Conservation (phyloP, 371 early-diverging fungal species). For the Sporodiniella umbellata region DNA sequence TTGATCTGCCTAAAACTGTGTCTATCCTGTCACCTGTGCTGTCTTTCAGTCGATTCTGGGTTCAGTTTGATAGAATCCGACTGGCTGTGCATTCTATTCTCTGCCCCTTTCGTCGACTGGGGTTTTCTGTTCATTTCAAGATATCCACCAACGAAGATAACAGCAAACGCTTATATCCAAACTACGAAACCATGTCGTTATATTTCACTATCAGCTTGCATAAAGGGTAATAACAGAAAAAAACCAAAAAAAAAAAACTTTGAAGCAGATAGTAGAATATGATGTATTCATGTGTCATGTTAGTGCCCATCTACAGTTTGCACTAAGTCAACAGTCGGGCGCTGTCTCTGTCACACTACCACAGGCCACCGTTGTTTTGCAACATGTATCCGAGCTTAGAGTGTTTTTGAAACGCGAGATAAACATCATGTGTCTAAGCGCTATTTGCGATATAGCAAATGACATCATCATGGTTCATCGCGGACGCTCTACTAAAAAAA, state of each 20-base stretch:
- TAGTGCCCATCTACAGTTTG: constrained; percentile 30
- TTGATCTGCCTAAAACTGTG: constrained; percentile 20
- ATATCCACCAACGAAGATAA: constrained; percentile 2
- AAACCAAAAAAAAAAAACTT: too few relatives aligned
- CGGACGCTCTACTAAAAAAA: constrained; percentile 12
- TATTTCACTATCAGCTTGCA: constrained; percentile 30
- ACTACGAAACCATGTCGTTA: constrained; percentile 26
- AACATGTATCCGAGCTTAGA: constrained; percentile 41
- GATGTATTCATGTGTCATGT: constrained; percentile 4
- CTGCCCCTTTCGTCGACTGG: constrained; percentile 31
- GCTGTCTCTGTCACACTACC: constrained; percentile 39
- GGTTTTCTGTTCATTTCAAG: constrained; percentile 36
- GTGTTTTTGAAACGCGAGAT: constrained; percentile 42
- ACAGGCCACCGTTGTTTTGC: constrained; percentile 38
- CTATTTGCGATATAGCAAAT: constrained; percentile 46
- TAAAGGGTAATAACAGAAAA: constrained; percentile 40
- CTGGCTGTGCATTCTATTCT: constrained; percentile 28
- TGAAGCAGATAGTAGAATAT: too few relatives aligned
- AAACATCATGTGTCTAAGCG: constrained; percentile 39
- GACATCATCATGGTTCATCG: constrained; percentile 24
- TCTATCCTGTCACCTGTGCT: constrained; percentile 34
- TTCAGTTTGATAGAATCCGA: constrained; percentile 41
- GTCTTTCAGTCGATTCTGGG: constrained; percentile 38
- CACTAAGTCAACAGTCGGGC: constrained; percentile 29
- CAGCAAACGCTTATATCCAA: constrained; percentile 19